Evolutionary conservation across 1,139 yeast species (phyloP), one percentile per base, ranked within the genome.

Genomic region (Wickerhamomyces sp.): DNA sequence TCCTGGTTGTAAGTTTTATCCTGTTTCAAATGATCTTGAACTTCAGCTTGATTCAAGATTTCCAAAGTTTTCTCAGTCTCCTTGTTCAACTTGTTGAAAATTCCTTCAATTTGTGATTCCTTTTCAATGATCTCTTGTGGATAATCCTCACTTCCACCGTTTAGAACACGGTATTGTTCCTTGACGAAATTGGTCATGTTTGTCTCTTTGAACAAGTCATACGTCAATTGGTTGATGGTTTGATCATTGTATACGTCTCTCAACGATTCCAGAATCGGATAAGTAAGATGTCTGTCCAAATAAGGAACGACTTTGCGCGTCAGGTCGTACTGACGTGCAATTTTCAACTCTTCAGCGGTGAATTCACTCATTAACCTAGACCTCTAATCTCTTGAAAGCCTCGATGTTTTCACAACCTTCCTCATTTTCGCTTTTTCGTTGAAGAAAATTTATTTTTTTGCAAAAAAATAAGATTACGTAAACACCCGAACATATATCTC

Each of bases 231-330:
- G 35, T 64, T 62, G 40, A 74, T 57, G 40, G 61, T 62, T 38
- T 59, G 50, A 35, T 64, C 66, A 42, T 66, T 67, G 49, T 72
- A 70, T 25, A 72, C 54, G 35, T 60, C 64, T 30, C 66, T 61
- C 32, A 70, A 58, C 36, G 68, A 68, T 49, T 73, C 78, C 23
- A 74, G 54, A 43, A 77, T 56, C 28, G 78, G 76, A 44, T 68
- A 73, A 39, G 70, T 61, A 52, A 76, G 58, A 47, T 75, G 80
- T 46, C 81, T 67, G 55, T 77, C 84, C 49, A 77, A 57, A 48
- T 72, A 75, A 30, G 74, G 75, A 46, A 70, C 58, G 44, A 75
- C 56, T 53, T 68, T 68, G 36, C 63, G 62, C 12, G 79, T 72
- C 49, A 76, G 58, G 46, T 75, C 81, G 54, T 70, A 70, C 39